Evolutionary conservation across 257 asterid species (phyloP), one percentile per base, ranked within the genome.

Genomic region (Coffea canephora): DNA sequence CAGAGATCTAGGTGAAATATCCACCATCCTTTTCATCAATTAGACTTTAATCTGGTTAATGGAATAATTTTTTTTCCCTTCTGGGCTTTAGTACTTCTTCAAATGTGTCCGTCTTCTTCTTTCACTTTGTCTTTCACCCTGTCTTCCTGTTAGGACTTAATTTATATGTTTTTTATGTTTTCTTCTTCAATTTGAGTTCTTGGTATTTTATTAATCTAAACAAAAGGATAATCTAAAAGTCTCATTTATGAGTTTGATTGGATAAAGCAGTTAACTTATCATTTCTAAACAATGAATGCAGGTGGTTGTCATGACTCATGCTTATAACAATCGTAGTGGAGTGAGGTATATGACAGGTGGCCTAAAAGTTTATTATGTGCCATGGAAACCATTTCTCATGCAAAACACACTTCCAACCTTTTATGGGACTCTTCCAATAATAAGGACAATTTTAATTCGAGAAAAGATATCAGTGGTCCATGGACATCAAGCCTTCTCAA

Each of bases 261-360:
- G 9, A 55, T 6, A 11, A 16, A 10, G 49, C 39, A 52, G 49
- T n/a, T 74, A 23, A 75, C 59, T 39, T 39, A 39, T 71, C 18
- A 77, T 71, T 66, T 73, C 67, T 34, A 81, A 65, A 64, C 70
- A 69, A 76, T 73, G 73, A 71, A 74, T 41, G 64, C 88, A 96
- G 99, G 97, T 94, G 81, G 91, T 91, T 64, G 96, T 96, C 72
- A 87, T 96, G 99, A 94, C 97, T 73, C 99, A 96, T 82, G 97
- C 98, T 77, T 96, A 96, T 78, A 83, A 84, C 80, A 91, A 89
- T 79, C 94, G 99, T 69, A 92, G 97, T 5, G 97, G 97, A 72
- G 98, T 96, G 84, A 89, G 98, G 83, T 96, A 96, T 82, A 94
- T 94, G 98, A 94, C 98, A 6, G 85, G 91, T 57, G 97, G 98